Evolutionary conservation across 2,329 filamentous ascomycete genomes (phyloP).

Genomic region (Rugonectria rugulosa): DNA sequence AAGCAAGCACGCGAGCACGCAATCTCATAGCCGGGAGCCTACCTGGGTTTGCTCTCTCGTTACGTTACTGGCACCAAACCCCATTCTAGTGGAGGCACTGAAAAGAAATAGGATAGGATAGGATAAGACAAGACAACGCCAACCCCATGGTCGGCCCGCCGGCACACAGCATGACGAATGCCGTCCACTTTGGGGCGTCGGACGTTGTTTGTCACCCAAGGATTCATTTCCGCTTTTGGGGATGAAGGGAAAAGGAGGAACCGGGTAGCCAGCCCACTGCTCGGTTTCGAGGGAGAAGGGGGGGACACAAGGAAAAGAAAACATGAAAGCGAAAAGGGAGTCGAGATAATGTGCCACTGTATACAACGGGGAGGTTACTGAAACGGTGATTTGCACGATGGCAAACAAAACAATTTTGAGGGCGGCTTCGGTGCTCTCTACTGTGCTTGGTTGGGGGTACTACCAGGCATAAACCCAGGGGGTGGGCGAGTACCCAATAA

Average conservation of each 20-base stretch:
- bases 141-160: constrained; percentile 17
- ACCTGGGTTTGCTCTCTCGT: neutral
- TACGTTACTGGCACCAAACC: neutral
- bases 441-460: too few relatives aligned
- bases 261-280: neutral
- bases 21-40: too few relatives aligned
- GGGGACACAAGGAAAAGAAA: neutral
- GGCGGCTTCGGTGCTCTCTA: too few relatives aligned
- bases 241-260: constrained; percentile 18
- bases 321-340: constrained; percentile 8
- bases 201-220: constrained; percentile 8
- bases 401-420: constrained; percentile 34
- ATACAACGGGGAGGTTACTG: constrained; percentile 6
- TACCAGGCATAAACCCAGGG: neutral
- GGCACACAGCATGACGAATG: constrained; percentile 21
- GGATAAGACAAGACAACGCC: too few relatives aligned
- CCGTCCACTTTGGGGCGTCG: constrained; percentile 13
- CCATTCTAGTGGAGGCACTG: constrained; percentile 7
- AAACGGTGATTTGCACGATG: constrained; percentile 38
- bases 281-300: too few relatives aligned
- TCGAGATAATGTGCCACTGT: constrained; percentile 24
- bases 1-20: too few relatives aligned
- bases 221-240: constrained; percentile 18
- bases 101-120: too few relatives aligned
- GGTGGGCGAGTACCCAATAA: neutral